These are phyloP conservation scores for Monosporascus ibericus DNA, from an alignment of 2,329 filamentous ascomycete genomes.

Conservation along the genomic window DNA sequence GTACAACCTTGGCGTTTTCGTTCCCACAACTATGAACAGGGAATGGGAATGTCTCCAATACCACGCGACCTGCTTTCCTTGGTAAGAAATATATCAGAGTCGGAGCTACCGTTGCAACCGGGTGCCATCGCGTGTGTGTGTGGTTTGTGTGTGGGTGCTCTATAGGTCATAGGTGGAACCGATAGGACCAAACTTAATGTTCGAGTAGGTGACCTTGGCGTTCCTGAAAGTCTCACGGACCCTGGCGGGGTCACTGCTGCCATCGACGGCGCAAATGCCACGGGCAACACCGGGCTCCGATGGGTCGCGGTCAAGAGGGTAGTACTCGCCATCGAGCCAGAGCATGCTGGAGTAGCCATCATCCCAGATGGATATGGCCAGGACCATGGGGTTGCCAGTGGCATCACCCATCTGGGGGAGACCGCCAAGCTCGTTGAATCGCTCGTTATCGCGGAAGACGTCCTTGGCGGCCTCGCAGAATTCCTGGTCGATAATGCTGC, in stretches of 20 bases:
- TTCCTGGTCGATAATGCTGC: slow-evolving; percentile 37
- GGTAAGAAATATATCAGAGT: no score
- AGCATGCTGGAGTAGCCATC: slow-evolving; percentile 55
- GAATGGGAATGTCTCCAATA: background rate
- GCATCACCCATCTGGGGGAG: slow-evolving; percentile 44
- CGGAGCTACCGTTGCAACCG: no score
- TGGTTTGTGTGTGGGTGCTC: background rate
- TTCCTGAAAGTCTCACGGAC: slow-evolving; percentile 31
- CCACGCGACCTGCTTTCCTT: no score
- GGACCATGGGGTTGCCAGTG: slow-evolving; percentile 49
- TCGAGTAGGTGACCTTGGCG: slow-evolving; percentile 37
- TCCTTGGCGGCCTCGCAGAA: slow-evolving; percentile 50
- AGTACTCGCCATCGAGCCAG: slow-evolving; percentile 54
- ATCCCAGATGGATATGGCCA: slow-evolving; percentile 55
- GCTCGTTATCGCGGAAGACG: slow-evolving; percentile 42
- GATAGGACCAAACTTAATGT: slow-evolving; percentile 41
- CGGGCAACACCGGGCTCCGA: slow-evolving; percentile 36
- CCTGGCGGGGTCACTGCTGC: slow-evolving; percentile 36
- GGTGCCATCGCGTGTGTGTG: background rate
- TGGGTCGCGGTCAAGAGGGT: slow-evolving; percentile 34
- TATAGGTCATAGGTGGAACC: slow-evolving; percentile 30
- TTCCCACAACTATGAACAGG: background rate
- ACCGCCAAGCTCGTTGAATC: slow-evolving; percentile 46
- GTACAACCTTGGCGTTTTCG: background rate
- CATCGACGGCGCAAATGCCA: slow-evolving; percentile 37